Evolutionary conservation across 768 basidiomycete genomes (phyloP).

Genomic region (Lepiota subincarnata): DNA sequence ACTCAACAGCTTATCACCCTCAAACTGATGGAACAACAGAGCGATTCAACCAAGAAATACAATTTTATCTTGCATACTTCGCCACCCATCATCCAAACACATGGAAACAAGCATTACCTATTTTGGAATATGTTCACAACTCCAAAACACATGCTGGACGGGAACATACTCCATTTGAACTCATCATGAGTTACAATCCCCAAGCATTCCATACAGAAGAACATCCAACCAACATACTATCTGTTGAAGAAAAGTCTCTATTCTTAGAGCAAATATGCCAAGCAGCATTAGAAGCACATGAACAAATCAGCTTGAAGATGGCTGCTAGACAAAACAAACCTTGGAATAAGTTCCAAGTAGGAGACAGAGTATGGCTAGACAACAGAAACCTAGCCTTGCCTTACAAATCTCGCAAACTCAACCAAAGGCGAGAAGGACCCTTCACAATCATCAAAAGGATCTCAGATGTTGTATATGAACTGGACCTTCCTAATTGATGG

Average conservation of each 20-base stretch:
- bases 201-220: neutral
- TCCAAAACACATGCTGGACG: constrained; percentile 11
- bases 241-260: constrained; percentile 1
- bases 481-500: neutral
- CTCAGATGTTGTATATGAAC: neutral
- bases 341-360: constrained; percentile 2
- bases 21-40: constrained; percentile 21
- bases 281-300: constrained; percentile 17
- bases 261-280: constrained; percentile 4
- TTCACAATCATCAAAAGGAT: neutral
- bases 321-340: neutral
- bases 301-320: constrained; percentile 7
- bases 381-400: neutral
- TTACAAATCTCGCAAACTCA: neutral
- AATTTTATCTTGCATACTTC: constrained; percentile 17
- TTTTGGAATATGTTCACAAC: constrained; percentile 19
- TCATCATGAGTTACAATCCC: constrained; percentile 14
- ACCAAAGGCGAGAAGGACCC: neutral
- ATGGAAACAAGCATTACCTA: constrained; percentile 12
- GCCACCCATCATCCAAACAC: constrained; percentile 15
- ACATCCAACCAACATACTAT: constrained; percentile 3
- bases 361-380: constrained; percentile 4
- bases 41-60: constrained; percentile 20
- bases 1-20: constrained; percentile 34
- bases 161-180: constrained; percentile 18